These are phyloP conservation scores for Dimargaris cristalligena DNA, from an alignment of 192 early-diverging fungal genomes.

Conservation along the genomic window DNA sequence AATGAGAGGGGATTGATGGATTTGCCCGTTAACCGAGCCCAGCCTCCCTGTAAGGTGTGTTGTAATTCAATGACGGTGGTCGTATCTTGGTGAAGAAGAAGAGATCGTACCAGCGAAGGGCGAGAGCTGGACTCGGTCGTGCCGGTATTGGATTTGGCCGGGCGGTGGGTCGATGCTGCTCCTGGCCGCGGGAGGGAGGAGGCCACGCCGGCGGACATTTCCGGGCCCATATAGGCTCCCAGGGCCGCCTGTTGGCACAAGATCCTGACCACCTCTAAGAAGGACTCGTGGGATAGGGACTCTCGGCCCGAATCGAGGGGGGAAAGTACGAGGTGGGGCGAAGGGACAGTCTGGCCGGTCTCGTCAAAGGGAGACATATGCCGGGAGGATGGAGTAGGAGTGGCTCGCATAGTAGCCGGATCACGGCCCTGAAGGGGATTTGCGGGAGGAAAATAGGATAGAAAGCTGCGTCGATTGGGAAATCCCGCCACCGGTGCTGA, in stretches of 20 bases:
- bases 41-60: background rate
- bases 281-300: conserved; percentile 7
- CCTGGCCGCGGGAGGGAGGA: background rate
- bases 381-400: too few species aligned
- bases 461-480: too few species aligned
- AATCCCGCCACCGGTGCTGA: too few species aligned
- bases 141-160: background rate
- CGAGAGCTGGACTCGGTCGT: too few species aligned
- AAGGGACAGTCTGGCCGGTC: background rate
- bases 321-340: background rate
- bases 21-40: background rate
- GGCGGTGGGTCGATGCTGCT: background rate
- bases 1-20: background rate
- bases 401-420: too few species aligned
- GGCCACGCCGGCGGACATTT: background rate
- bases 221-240: background rate
- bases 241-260: conserved; percentile 6
- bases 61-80: background rate
- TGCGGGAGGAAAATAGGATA: too few species aligned
- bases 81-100: too few species aligned
- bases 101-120: too few species aligned
- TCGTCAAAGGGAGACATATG: background rate
- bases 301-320: background rate
- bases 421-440: too few species aligned
- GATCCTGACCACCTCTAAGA: conserved; percentile 6